Base-by-base conservation (phyloP, 352 stramenopile species). In the Pythium scleroteichum region DNA sequence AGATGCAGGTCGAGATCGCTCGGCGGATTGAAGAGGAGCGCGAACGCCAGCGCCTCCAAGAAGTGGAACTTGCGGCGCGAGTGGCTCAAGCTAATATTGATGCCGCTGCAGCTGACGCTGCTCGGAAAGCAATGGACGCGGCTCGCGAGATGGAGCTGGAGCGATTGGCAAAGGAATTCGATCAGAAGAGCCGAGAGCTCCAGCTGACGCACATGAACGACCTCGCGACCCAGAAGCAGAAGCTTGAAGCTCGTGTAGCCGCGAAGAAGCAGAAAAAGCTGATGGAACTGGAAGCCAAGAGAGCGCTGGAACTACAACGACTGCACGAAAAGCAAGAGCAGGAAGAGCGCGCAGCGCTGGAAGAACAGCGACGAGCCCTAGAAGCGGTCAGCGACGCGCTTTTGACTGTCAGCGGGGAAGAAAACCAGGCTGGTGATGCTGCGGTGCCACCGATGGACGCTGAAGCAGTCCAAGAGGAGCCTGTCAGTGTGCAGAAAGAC, bases 251-350 rank as follows among this genome's bases (percentile, higher is more conserved):
- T 45, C 76, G 85, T 32, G 81, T 94, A 13, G 82, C 78, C 1
- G 76, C 79, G 5, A 94, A 90, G 68, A 90, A 90, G 63, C 64
- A 88, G 32, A 88, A 86, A 20, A 92, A 92, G 47, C 57, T 87
- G 20, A 71, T 76, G 53, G 82, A 94, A 22, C 64, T 94, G 2
- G 77, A 92, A 53, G 78, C 78, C 12, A 91, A 91, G 57, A 73
- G 71, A 19, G 79, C 83, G 44, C 35, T 79, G 13, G 82, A 89
- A 61, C 74, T 72, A 0, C 72, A 84, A 45, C 63, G 73, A 33
- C 66, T 91, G 19, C 64, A 75, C 35, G 27, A 73, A 7, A 68
- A 79, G 22, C 71, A 87, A 22, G 59, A 76, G 19, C 57, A 85
- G 26, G 75, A 84, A 33, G 65, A 74, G 16, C 64, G 75, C 10